Conservation (phyloP, 805 yeast species). For the Priceomyces fermenticarens region DNA sequence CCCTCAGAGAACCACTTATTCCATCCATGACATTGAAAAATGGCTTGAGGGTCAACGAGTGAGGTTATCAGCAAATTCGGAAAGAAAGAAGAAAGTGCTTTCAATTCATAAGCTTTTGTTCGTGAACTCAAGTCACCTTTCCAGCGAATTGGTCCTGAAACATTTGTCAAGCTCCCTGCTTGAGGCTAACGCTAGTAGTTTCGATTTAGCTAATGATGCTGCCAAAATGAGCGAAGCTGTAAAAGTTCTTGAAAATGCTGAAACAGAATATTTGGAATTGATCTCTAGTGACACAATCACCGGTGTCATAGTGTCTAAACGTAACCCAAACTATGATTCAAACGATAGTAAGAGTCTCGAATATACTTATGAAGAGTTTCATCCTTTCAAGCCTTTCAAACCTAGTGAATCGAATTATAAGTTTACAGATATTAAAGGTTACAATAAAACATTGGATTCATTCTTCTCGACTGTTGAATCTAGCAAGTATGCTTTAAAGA, state of each 20-base stretch:
- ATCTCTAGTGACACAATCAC: constrained; percentile 32
- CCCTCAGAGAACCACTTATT: constrained; percentile 16
- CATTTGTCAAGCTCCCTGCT: constrained; percentile 46
- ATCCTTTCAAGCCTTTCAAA: constrained; percentile 59
- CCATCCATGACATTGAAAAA: constrained; percentile 24
- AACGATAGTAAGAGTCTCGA: constrained; percentile 39
- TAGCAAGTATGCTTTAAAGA: constrained; percentile 66
- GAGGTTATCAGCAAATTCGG: constrained; percentile 14
- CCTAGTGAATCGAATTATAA: constrained; percentile 26
- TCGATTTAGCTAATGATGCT: constrained; percentile 23
- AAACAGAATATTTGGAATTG: constrained; percentile 34
- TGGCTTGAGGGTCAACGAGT: constrained; percentile 41
- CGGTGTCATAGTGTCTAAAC: constrained; percentile 66
- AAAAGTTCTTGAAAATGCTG: constrained; percentile 46
- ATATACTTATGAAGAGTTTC: constrained; percentile 60
- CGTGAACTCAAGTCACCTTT: constrained; percentile 65
- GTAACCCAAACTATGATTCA: constrained; percentile 49
- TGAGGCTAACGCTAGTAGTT: constrained; percentile 40
- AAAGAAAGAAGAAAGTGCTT: constrained; percentile 40
- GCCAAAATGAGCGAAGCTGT: constrained; percentile 30
- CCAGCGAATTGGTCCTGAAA: constrained; percentile 74
- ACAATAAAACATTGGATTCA: constrained; percentile 76
- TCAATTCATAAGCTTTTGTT: constrained; percentile 72
- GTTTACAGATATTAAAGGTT: constrained; percentile 54
- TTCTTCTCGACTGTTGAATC: constrained; percentile 86